These are phyloP conservation scores for Spergularia azorica DNA, from an alignment of 179 eudicot species.

Conservation along the genomic window DNA sequence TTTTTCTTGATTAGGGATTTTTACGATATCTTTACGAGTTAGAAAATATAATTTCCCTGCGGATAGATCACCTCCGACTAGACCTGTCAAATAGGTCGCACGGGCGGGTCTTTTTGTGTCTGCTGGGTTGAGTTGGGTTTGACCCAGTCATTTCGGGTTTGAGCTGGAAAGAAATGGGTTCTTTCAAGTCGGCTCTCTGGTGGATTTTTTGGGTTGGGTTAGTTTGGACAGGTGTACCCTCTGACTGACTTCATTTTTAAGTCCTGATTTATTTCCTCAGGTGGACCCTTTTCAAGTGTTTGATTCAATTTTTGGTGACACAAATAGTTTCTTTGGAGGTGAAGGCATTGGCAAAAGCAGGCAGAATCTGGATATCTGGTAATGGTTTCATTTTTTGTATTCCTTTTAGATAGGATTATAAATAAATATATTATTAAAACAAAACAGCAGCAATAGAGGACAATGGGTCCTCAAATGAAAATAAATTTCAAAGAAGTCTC, in stretches of 20 bases:
- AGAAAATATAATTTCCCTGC: not conserved
- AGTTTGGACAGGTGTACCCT: constrained; percentile 34
- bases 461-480: constrained; percentile 8
- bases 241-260: constrained; percentile 25
- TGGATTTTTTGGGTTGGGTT: no score
- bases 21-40: not conserved
- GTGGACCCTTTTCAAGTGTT: constrained; percentile 84
- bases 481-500: no score
- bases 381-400: constrained; percentile 25
- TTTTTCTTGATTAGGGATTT: not conserved
- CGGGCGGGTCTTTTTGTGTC: no score
- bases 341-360: constrained; percentile 45
- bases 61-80: not conserved
- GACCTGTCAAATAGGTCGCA: no score
- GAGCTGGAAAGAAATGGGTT: no score
- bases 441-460: no score
- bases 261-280: constrained; percentile 37
- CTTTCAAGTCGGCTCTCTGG: no score
- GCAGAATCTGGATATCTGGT: constrained; percentile 72
- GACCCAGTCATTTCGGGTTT: no score
- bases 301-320: constrained; percentile 65
- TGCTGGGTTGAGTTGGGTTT: no score
- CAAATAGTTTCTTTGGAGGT: constrained; percentile 64
- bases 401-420: not conserved
- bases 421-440: constrained; percentile 28